A percentile compares a stretch with the other conserved stretches of the same genome.
These are phyloP conservation scores for Podospora fimiseda DNA, from an alignment of 495 filamentous ascomycete species.

Conservation along the genomic window DNA sequence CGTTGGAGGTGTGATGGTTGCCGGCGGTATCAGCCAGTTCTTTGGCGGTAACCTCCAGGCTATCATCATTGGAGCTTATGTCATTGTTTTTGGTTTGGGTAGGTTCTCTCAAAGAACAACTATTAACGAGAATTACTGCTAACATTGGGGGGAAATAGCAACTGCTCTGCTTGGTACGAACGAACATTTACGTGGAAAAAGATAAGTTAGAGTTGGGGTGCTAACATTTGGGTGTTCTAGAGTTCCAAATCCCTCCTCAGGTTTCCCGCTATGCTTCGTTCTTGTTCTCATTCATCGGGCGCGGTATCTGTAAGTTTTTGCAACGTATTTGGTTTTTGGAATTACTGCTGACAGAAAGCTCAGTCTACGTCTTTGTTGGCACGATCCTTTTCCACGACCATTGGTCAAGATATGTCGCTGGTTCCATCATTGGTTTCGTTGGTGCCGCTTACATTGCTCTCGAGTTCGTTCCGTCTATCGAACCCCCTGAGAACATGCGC, in stretches of 20 bases:
- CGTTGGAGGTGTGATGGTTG: constrained; percentile 79
- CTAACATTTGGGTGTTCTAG: constrained; percentile 47
- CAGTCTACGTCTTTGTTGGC: constrained; percentile 96
- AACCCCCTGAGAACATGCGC: constrained; percentile 97
- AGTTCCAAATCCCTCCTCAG: constrained; percentile 94
- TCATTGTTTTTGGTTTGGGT: neutral
- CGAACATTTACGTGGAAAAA: no score
- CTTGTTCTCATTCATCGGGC: constrained; percentile 94
- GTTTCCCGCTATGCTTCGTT: constrained; percentile 91
- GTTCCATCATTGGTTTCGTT: constrained; percentile 64
- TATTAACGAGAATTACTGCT: no score
- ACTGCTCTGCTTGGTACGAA: neutral
- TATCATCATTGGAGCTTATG: neutral
- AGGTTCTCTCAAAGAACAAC: no score
- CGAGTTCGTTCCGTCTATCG: constrained; percentile 92
- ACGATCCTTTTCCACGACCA: constrained; percentile 66
- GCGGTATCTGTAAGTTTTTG: constrained; percentile 78
- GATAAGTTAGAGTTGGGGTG: no score
- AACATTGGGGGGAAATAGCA: no score
- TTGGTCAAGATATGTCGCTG: constrained; percentile 55
- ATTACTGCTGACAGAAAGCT: constrained; percentile 3
- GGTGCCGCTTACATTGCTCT: constrained; percentile 75
- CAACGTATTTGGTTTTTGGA: neutral
- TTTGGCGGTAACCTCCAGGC: constrained; percentile 47
- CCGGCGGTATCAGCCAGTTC: constrained; percentile 88